Evolutionary conservation across 1,284 basidiomycete genomes (phyloP).

Genomic region (Sporisorium exsertum): DNA sequence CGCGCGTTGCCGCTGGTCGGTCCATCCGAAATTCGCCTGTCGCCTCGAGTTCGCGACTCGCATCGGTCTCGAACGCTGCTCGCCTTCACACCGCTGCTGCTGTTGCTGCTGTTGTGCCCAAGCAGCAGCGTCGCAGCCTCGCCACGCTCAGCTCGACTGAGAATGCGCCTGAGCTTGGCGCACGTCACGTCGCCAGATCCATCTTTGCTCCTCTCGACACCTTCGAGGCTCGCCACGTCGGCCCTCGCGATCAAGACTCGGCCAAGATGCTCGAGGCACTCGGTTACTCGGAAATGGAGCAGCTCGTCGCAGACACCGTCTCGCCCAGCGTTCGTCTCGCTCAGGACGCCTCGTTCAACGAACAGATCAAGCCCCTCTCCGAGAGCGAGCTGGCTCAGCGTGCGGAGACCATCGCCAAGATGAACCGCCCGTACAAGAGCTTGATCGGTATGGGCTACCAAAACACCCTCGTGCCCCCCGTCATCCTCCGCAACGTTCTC

Average conservation of each 20-base stretch:
- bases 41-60: slow-evolving; percentile 30
- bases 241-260: slow-evolving; percentile 60
- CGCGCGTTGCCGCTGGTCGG: slow-evolving; percentile 33
- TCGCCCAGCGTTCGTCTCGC: slow-evolving; percentile 72
- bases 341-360: slow-evolving; percentile 76
- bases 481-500: slow-evolving; percentile 72
- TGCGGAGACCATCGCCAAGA: slow-evolving; percentile 80
- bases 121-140: slow-evolving; percentile 17
- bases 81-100: slow-evolving; percentile 8
- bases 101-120: neutral
- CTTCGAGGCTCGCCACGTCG: slow-evolving; percentile 64
- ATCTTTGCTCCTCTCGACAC: slow-evolving; percentile 65
- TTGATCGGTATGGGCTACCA: slow-evolving; percentile 99
- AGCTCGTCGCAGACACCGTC: slow-evolving; percentile 63
- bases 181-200: slow-evolving; percentile 50
- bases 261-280: slow-evolving; percentile 61
- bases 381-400: slow-evolving; percentile 85
- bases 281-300: slow-evolving; percentile 62
- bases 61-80: slow-evolving; percentile 4
- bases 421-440: slow-evolving; percentile 87
- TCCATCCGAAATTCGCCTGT: slow-evolving; percentile 26
- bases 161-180: slow-evolving; percentile 53
- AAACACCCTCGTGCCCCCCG: slow-evolving; percentile 66
- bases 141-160: slow-evolving; percentile 53
- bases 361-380: slow-evolving; percentile 75